These are phyloP conservation scores for Lyophyllum decastes DNA, from an alignment of 768 basidiomycete genomes.

Conservation along the genomic window DNA sequence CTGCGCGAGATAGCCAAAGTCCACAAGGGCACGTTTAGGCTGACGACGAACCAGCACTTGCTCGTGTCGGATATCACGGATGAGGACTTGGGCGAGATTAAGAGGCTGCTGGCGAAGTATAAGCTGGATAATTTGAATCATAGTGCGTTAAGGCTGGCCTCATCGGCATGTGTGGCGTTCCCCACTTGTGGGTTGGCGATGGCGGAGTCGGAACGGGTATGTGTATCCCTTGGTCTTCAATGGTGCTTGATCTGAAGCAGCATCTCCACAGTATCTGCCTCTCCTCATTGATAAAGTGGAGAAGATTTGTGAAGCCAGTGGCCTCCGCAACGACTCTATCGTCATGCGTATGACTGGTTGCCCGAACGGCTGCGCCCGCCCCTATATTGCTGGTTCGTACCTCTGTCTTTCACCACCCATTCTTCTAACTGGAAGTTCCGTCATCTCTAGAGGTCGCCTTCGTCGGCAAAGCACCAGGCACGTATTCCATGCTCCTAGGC, in stretches of 20 bases:
- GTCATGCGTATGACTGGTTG: slow-evolving; percentile 99
- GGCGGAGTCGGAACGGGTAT: slow-evolving; percentile 56
- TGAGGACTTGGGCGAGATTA: slow-evolving; percentile 76
- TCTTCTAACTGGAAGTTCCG: background rate
- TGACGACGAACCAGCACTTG: slow-evolving; percentile 95
- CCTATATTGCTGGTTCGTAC: slow-evolving; percentile 78
- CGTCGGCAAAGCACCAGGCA: slow-evolving; percentile 92
- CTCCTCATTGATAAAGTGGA: slow-evolving; percentile 93
- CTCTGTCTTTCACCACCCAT: too few species aligned
- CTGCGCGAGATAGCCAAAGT: slow-evolving; percentile 90
- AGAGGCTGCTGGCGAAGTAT: slow-evolving; percentile 77
- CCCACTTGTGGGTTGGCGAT: slow-evolving; percentile 79
- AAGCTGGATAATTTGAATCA: slow-evolving; percentile 86
- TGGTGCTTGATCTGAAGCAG: background rate
- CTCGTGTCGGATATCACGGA: slow-evolving; percentile 81
- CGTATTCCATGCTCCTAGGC: slow-evolving; percentile 93
- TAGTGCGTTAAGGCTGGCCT: slow-evolving; percentile 79
- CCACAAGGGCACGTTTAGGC: slow-evolving; percentile 91
- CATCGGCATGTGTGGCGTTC: slow-evolving; percentile 96
- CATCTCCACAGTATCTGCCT: slow-evolving; percentile 72
- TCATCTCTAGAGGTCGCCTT: slow-evolving; percentile 80
- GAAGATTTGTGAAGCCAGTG: slow-evolving; percentile 90
- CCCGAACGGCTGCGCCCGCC: slow-evolving; percentile 91
- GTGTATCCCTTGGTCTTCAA: slow-evolving; percentile 16
- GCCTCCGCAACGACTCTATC: slow-evolving; percentile 90